Conservation (phyloP, 176 grass and related monocot genomes). For the Pontederia paniculata region DNA sequence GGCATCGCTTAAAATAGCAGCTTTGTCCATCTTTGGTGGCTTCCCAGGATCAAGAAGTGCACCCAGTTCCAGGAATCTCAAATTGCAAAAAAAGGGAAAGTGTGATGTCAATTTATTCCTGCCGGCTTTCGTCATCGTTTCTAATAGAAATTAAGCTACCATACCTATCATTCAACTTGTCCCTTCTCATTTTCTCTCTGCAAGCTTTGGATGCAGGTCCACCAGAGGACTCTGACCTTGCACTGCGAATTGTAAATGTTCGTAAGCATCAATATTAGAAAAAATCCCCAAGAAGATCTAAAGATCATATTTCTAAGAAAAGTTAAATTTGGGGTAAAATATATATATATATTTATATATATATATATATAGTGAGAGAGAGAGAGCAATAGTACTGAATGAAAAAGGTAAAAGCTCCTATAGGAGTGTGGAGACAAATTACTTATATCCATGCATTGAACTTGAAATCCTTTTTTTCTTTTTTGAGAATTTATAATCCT, state of each 20-base stretch:
- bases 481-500: no score
- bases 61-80: constrained; percentile 63
- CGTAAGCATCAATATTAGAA: constrained; percentile 12
- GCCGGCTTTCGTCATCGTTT: no score
- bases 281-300: no score
- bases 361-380: background rate
- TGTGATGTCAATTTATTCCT: background rate
- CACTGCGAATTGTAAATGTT: constrained; percentile 27
- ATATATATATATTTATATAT: background rate
- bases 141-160: background rate
- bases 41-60: constrained; percentile 58
- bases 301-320: no score
- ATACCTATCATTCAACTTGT: constrained; percentile 63
- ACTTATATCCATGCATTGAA: no score
- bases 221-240: constrained; percentile 35
- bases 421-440: no score
- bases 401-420: no score
- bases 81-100: constrained; percentile 5
- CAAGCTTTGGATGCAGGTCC: constrained; percentile 53
- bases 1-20: constrained; percentile 62
- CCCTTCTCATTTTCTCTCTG: constrained; percentile 59
- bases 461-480: no score
- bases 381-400: background rate
- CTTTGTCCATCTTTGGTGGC: constrained; percentile 56
- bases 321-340: no score